phyloP scores from a whole-genome alignment of 305 asterid species.

The Fraxinus sp. region DNA sequence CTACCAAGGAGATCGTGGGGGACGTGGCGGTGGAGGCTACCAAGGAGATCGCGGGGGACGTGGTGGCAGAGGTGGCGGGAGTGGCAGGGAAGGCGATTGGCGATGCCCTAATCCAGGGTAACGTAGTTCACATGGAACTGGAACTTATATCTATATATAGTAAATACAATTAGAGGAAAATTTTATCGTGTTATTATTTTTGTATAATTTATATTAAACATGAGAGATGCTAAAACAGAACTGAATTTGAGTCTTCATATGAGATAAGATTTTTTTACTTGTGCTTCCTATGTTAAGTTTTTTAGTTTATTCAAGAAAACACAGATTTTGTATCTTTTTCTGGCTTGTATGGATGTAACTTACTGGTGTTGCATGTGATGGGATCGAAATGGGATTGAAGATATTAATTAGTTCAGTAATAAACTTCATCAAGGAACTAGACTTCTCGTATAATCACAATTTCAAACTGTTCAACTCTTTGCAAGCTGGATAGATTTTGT shows the following conservation, averaged over 20 bases:
- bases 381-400: background rate
- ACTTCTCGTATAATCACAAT: background rate
- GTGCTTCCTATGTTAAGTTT: background rate
- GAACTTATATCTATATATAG: background rate
- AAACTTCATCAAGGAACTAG: background rate
- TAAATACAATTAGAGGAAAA: background rate
- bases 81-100: conserved; percentile 98
- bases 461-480: background rate
- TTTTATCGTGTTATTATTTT: background rate
- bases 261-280: background rate
- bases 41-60: conserved; percentile 7
- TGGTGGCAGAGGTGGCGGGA: conserved; percentile 49
- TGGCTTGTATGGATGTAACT: background rate
- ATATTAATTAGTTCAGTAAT: background rate
- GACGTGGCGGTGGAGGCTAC: conserved; percentile 50
- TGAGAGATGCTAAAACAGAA: background rate
- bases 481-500: background rate
- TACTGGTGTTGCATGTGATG: background rate
- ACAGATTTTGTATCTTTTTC: background rate
- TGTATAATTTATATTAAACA: background rate
- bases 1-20: conserved; percentile 70
- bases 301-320: background rate
- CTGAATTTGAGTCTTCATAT: background rate
- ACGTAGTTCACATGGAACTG: background rate
- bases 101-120: conserved; percentile 90